Conservation (phyloP, 1,284 basidiomycete species). For the Waitea zeae region DNA sequence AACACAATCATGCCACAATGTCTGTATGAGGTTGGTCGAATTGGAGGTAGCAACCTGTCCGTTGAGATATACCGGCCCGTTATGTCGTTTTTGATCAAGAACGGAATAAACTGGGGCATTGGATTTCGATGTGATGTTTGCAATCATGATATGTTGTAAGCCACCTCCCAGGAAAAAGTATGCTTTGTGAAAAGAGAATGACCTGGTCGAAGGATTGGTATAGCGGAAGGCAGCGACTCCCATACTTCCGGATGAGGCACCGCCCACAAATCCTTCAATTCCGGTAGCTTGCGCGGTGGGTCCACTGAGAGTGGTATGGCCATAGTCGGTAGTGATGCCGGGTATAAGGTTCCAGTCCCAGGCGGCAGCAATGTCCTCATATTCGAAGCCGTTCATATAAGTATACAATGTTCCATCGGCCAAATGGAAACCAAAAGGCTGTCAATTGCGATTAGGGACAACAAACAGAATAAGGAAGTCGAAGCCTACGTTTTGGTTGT, state of each 20-base stretch:
- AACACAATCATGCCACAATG: slow-evolving; percentile 39
- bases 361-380: slow-evolving; percentile 45
- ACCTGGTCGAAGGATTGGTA: slow-evolving; percentile 38
- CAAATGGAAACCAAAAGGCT: slow-evolving; percentile 50
- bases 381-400: slow-evolving; percentile 45
- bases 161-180: slow-evolving; percentile 57
- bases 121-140: slow-evolving; percentile 25
- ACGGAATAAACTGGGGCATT: slow-evolving; percentile 36
- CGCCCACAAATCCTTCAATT: slow-evolving; percentile 40
- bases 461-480: not conserved
- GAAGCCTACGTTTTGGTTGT: slow-evolving; percentile 34
- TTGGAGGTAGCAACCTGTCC: no score
- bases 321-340: slow-evolving; percentile 47
- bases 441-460: slow-evolving; percentile 1
- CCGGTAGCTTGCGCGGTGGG: slow-evolving; percentile 21
- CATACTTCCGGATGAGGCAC: slow-evolving; percentile 32
- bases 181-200: slow-evolving; percentile 44
- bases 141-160: slow-evolving; percentile 42
- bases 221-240: slow-evolving; percentile 45
- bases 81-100: slow-evolving; percentile 39
- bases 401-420: slow-evolving; percentile 48
- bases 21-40: slow-evolving; percentile 14
- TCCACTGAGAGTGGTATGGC: slow-evolving; percentile 29
- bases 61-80: slow-evolving; percentile 24
- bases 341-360: slow-evolving; percentile 66